A percentile compares a stretch with the other conserved stretches of the same genome.
Evolutionary conservation across 257 asterid genomes (phyloP).

Genomic region (Jasminum sambac): DNA sequence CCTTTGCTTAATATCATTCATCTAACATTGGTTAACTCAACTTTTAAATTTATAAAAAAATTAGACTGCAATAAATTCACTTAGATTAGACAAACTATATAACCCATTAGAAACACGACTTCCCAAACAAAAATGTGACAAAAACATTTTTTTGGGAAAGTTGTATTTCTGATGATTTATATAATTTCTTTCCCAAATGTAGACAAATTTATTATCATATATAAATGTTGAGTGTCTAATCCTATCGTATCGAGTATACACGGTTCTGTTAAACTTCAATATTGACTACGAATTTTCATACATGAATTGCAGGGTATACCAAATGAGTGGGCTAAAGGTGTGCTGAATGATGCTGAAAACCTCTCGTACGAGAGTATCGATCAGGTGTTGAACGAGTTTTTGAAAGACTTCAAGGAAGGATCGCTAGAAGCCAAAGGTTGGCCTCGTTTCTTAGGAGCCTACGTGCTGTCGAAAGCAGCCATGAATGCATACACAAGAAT

Average conservation of each 20-base stretch:
- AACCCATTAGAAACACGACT: no score
- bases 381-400: slow-evolving; percentile 39
- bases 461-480: slow-evolving; percentile 56
- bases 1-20: no score
- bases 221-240: no score
- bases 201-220: no score
- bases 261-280: not conserved
- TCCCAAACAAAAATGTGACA: no score
- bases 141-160: no score
- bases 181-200: no score
- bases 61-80: no score
- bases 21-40: no score
- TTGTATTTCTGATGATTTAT: no score
- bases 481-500: slow-evolving; percentile 59
- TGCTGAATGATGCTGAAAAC: slow-evolving; percentile 38
- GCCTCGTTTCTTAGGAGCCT: slow-evolving; percentile 46
- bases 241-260: not conserved
- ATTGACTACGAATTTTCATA: not conserved
- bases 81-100: no score
- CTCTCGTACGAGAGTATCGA: slow-evolving; percentile 53
- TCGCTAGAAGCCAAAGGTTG: slow-evolving; percentile 44
- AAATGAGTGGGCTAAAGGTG: slow-evolving; percentile 46
- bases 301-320: slow-evolving; percentile 37
- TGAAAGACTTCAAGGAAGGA: slow-evolving; percentile 50
- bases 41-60: no score